A percentile compares a stretch with the other conserved stretches of the same genome.
phyloP scores from a whole-genome alignment of 148 eudicot genomes.

The Camellia japonica region DNA sequence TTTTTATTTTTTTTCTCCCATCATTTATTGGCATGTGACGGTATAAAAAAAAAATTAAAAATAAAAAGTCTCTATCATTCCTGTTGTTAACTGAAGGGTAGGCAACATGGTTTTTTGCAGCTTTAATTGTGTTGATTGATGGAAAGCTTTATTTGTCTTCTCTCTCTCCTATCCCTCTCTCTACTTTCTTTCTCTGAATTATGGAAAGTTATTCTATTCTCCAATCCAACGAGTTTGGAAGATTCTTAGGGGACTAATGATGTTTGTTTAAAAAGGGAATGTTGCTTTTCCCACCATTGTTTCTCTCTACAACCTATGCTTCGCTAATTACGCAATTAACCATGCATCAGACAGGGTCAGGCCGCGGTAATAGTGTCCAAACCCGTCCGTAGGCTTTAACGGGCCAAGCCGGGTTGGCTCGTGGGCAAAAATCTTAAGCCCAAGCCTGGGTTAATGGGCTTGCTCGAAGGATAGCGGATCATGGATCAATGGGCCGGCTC shows the following conservation, averaged over 20 bases:
- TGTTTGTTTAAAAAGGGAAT: slow-evolving; percentile 12
- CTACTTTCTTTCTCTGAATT: slow-evolving; percentile 2
- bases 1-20: too few relatives aligned
- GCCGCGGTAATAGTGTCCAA: not conserved
- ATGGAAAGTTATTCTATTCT: slow-evolving; percentile 27
- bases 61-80: too few relatives aligned
- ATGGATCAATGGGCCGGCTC: too few relatives aligned
- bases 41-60: too few relatives aligned
- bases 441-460: too few relatives aligned
- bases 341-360: not conserved
- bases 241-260: slow-evolving; percentile 25
- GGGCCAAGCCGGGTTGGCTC: too few relatives aligned
- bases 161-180: not conserved
- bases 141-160: slow-evolving; percentile 32
- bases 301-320: not conserved
- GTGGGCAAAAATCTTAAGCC: too few relatives aligned
- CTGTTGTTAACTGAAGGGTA: slow-evolving; percentile 13
- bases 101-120: slow-evolving; percentile 27
- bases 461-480: too few relatives aligned
- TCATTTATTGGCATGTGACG: too few relatives aligned
- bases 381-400: not conserved
- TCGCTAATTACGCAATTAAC: not conserved
- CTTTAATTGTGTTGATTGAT: slow-evolving; percentile 28
- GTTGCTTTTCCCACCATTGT: slow-evolving; percentile 12
- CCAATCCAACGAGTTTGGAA: slow-evolving; percentile 49